Evolutionary conservation across 176 grass and related monocot genomes (phyloP).

Genomic region (Stipa capillata): DNA sequence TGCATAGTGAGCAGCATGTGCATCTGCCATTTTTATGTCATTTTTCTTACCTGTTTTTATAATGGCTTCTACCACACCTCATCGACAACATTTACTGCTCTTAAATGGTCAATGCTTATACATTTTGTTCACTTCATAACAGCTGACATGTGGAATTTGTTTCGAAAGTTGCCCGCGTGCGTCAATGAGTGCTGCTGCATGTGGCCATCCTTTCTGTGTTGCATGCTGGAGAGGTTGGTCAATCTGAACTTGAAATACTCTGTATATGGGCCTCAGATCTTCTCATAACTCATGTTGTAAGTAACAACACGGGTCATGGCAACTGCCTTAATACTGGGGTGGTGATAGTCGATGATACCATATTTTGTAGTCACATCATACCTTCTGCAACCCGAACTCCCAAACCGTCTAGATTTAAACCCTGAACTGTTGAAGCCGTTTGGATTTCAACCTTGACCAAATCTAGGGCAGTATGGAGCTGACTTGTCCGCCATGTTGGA

Average conservation of each 20-base stretch:
- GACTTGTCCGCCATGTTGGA: too few species aligned
- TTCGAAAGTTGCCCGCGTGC: conserved; percentile 73
- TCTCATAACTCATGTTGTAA: neutral
- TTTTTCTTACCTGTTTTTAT: conserved; percentile 1
- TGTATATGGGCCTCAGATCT: neutral
- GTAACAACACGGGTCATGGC: neutral
- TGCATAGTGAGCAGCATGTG: neutral
- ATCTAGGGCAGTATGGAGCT: too few species aligned
- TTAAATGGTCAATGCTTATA: conserved; percentile 13
- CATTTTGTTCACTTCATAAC: conserved; percentile 20
- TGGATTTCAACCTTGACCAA: too few species aligned
- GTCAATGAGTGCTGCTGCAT: conserved; percentile 66
- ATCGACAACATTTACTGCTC: neutral
- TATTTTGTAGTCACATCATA: neutral
- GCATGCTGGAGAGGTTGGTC: conserved; percentile 92
- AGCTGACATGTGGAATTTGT: conserved; percentile 97
- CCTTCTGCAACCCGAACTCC: conserved; percentile 7
- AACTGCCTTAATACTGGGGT: neutral
- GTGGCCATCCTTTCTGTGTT: conserved; percentile 91
- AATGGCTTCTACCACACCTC: neutral
- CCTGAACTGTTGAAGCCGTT: too few species aligned
- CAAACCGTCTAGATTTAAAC: too few species aligned
- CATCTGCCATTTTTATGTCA: neutral
- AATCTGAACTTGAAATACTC: conserved; percentile 6
- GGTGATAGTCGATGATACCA: neutral